These are phyloP conservation scores for Seiridium unicorne DNA, from an alignment of 2,329 filamentous ascomycete genomes.

Conservation along the genomic window DNA sequence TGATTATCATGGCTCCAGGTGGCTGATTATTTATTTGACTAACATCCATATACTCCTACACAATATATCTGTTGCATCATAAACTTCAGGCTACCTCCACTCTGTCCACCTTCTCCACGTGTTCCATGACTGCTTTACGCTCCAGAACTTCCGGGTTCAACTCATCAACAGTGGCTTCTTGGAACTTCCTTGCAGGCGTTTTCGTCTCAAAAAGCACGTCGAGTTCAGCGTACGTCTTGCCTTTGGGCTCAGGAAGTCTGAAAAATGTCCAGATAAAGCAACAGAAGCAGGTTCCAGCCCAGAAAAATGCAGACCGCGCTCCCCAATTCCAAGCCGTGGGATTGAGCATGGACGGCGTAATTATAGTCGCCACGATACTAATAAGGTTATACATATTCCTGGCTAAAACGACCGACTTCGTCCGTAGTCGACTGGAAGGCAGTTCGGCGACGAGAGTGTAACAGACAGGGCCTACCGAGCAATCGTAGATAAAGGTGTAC, in stretches of 20 bases:
- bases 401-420: slow-evolving; percentile 12
- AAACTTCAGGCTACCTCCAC: background rate
- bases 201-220: slow-evolving; percentile 36
- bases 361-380: slow-evolving; percentile 32
- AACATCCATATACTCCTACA: background rate
- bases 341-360: slow-evolving; percentile 29
- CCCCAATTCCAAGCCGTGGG: slow-evolving; percentile 25
- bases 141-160: background rate
- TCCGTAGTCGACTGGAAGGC: slow-evolving; percentile 34
- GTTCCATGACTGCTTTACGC: background rate
- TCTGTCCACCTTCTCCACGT: background rate
- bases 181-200: background rate
- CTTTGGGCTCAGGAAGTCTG: slow-evolving; percentile 38
- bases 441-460: slow-evolving; percentile 41
- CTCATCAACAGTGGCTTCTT: background rate
- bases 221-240: slow-evolving; percentile 40
- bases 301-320: slow-evolving; percentile 31
- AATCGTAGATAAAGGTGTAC: slow-evolving; percentile 37
- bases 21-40: no score
- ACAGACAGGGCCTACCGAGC: slow-evolving; percentile 39
- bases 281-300: slow-evolving; percentile 28
- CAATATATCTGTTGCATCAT: background rate
- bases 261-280: slow-evolving; percentile 37
- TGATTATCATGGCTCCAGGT: no score
- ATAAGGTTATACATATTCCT: slow-evolving; percentile 35